These are phyloP conservation scores for Hericium erinaceus DNA, from an alignment of 768 basidiomycete genomes.

Conservation along the genomic window DNA sequence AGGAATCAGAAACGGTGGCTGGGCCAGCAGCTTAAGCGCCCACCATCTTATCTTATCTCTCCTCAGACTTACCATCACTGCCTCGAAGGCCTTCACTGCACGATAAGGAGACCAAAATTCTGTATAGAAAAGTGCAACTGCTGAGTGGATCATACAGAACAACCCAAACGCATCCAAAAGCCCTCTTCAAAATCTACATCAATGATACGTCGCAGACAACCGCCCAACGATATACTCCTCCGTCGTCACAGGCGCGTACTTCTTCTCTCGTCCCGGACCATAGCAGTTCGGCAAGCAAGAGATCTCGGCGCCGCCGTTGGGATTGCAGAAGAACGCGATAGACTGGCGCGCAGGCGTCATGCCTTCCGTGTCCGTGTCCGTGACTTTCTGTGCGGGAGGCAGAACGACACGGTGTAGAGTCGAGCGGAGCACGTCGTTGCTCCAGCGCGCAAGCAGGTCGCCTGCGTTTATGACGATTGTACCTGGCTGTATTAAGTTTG, in stretches of 20 bases:
- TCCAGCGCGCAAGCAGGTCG: conserved; percentile 76
- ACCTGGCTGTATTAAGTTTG: conserved; percentile 41
- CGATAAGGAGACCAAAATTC: too few relatives aligned
- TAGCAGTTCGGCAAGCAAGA: conserved; percentile 60
- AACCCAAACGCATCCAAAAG: too few relatives aligned
- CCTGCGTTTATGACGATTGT: conserved; percentile 81
- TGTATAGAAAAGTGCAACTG: too few relatives aligned
- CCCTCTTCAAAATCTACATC: not conserved
- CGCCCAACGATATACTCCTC: conserved; percentile 73
- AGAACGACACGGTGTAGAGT: conserved; percentile 81
- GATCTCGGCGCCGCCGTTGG: conserved; percentile 60
- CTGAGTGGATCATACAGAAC: too few relatives aligned
- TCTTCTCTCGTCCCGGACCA: conserved; percentile 41
- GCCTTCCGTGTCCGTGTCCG: conserved; percentile 38
- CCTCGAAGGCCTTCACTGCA: too few relatives aligned
- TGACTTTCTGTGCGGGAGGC: conserved; percentile 44
- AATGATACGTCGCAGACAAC: conserved; percentile 44
- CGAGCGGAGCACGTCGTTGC: conserved; percentile 69
- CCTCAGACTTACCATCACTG: too few relatives aligned
- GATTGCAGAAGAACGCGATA: conserved; percentile 84
- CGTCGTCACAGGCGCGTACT: conserved; percentile 64
- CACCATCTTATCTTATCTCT: too few relatives aligned
- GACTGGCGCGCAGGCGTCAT: conserved; percentile 64
- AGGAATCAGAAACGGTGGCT: too few relatives aligned
- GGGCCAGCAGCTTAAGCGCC: too few relatives aligned